Evolutionary conservation across 768 basidiomycete genomes (phyloP), one percentile per base, ranked within the genome.

Genomic region (Hortiboletus flavorubellus): DNA sequence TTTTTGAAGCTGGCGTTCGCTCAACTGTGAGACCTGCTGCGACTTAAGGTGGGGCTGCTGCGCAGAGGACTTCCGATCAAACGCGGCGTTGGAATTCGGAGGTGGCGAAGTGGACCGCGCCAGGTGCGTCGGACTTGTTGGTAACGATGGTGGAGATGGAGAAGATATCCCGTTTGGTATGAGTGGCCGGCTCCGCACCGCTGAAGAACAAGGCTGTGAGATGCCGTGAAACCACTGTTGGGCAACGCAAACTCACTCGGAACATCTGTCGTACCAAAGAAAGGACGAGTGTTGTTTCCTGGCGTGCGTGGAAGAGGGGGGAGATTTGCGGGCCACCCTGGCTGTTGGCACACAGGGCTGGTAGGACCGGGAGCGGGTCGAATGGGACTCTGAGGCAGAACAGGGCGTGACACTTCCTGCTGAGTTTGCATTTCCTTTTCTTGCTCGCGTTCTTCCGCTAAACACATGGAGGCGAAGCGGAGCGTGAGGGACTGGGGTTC

Each of bases 231-330:
- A 37, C 18, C 4, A 16, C 31, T 18, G 39, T 11, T 38, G 18
- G 18, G 30, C 23, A 51, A 37, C 14, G 8, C 5, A 41, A 30
- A 61, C 64, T 67, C 42, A 66, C 66, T 29, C 6, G 40, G 14
- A 8, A 42, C 30, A 29, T 57, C 55, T n/a, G 49, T 30, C 2
- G 59, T 47, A 34, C 57, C 56, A 54, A 67, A 62, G 26, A 48
- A 33, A 4, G 59, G 45, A 5, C 57, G 63, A 14, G 54, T 21
- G 34, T 48, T 9, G 43, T 34, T 57, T 41, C 60, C 59, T 30
- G 68, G 66, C 31, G 61, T 52, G 10, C 61, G 69, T 30, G 71
- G 71, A 45, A 70, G 67, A 41, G 67, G 71, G 10, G 70, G 64
- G 9, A 71, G 42, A 34, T 62, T 69, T 29, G 56, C 16, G 10